Percentiles rank a stretch among this genome's conserved stretches.
phyloP scores from a whole-genome alignment of 441 rosid genomes.

The Dalechampia spathulata region DNA sequence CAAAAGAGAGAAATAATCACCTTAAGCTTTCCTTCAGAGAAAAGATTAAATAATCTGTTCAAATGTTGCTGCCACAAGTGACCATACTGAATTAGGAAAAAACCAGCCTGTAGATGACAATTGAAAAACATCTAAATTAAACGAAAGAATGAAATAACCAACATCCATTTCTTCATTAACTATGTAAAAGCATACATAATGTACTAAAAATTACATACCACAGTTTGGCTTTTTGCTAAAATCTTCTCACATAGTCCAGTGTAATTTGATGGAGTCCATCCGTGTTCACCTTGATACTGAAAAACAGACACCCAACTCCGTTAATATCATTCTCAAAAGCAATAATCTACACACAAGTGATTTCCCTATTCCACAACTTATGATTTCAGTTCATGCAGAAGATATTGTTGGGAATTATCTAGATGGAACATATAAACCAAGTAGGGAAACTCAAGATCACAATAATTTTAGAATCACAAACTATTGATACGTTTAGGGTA shows the following conservation, averaged over 20 bases:
- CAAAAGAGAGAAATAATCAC: slow-evolving; percentile 27
- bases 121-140: slow-evolving; percentile 1
- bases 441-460: too few species aligned
- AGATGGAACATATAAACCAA: neutral
- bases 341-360: neutral
- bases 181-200: neutral
- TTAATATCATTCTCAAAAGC: neutral
- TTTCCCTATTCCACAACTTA: neutral
- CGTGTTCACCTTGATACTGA: slow-evolving; percentile 91
- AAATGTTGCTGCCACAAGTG: slow-evolving; percentile 82
- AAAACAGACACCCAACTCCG: slow-evolving; percentile 10
- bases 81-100: slow-evolving; percentile 72
- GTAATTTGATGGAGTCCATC: slow-evolving; percentile 87
- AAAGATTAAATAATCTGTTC: slow-evolving; percentile 53
- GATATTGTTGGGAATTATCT: neutral
- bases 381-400: neutral
- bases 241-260: slow-evolving; percentile 90
- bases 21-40: slow-evolving; percentile 80
- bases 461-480: too few species aligned
- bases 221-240: slow-evolving; percentile 87
- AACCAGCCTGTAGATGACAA: slow-evolving; percentile 64
- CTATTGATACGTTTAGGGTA: too few species aligned
- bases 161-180: too few species aligned
- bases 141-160: neutral
- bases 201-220: slow-evolving; percentile 50